Evolutionary conservation across 2,329 filamentous ascomycete species (phyloP), one percentile per base, ranked within the genome.

Genomic region (Cercospora berteroae): DNA sequence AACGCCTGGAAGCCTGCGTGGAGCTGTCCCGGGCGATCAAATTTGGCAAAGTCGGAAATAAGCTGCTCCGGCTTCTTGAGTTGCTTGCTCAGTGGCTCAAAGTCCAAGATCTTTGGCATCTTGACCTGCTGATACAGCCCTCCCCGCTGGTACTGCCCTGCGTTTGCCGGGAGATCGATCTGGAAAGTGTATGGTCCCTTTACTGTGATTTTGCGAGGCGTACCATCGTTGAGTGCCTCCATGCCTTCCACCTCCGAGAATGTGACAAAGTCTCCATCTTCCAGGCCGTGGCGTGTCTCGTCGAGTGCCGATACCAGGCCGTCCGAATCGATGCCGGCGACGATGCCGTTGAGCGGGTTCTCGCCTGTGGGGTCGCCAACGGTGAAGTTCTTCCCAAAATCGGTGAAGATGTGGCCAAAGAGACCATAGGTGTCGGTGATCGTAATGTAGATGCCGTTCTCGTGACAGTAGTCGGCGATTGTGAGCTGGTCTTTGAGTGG

Each of bases 131-230:
- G 90, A 80, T 91, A 99, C 67, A 97, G 87, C 68, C 95, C 95
- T 57, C 94, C 94, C 61, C 91, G 87, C 83, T 92, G 84, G 83
- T 99, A 99, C 75, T 91, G 86, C 39, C 95, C 95, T 39, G 97
- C 85, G 5, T 88, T 90, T 25, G 91, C 92, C 9, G 98, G 93
- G 78, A 97, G 93, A 50, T 94, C 95, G 73, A 99, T 97, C 13
- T 93, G 95, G 81, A 99, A 99, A 8, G 94, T 97, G 79, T 98
- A 99, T 3, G 95, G 95, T 5, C 83, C 95, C 82, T 96, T 97
- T 60, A 97, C 93, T 4, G 90, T 92, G 69, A 99, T 88, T 83
- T 97, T 97, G 73, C 92, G 89, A 60, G 95, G 94, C 70, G 92
- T 91, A 55, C 88, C 86, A 74, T 87, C 87, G 79, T 99, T 99